A percentile compares a stretch with the other conserved stretches of the same genome.
These are phyloP conservation scores for Scedosporium minutisporum DNA, from an alignment of 2,329 filamentous ascomycete species.

Conservation along the genomic window DNA sequence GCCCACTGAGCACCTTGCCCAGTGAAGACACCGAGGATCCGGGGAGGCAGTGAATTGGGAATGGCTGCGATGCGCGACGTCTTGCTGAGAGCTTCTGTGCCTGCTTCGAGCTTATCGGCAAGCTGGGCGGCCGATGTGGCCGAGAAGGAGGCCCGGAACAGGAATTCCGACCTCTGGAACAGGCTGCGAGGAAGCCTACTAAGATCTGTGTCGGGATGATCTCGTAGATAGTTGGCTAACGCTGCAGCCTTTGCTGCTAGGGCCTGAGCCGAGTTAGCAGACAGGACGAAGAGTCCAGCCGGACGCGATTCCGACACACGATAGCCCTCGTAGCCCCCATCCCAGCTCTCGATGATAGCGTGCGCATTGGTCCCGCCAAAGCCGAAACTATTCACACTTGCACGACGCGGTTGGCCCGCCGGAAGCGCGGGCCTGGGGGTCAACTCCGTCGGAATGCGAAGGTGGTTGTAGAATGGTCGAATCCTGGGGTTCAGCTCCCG, in stretches of 20 bases:
- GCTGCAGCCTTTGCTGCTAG: too few species aligned
- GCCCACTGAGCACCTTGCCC: neutral
- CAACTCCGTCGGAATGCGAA: slow-evolving; percentile 7
- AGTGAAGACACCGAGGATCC: neutral
- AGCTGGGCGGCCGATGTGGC: too few species aligned
- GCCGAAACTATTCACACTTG: slow-evolving; percentile 20
- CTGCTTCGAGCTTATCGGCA: neutral
- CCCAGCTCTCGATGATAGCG: slow-evolving; percentile 12
- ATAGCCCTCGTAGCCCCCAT: too few species aligned
- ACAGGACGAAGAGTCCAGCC: too few species aligned
- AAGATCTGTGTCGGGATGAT: too few species aligned
- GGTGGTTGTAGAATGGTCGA: neutral
- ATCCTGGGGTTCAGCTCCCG: slow-evolving; percentile 15
- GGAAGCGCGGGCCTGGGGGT: slow-evolving; percentile 15
- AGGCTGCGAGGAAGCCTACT: too few species aligned
- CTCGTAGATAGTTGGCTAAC: too few species aligned
- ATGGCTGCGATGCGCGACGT: neutral
- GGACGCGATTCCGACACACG: too few species aligned
- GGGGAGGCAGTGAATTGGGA: too few species aligned
- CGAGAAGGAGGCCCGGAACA: too few species aligned
- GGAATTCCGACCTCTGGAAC: too few species aligned
- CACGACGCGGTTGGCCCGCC: slow-evolving; percentile 13
- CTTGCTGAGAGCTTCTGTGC: neutral
- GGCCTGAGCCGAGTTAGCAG: too few species aligned
- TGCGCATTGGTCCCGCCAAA: slow-evolving; percentile 19